Conservation (phyloP, 805 yeast species). For the Tetrapisispora phaffii region DNA sequence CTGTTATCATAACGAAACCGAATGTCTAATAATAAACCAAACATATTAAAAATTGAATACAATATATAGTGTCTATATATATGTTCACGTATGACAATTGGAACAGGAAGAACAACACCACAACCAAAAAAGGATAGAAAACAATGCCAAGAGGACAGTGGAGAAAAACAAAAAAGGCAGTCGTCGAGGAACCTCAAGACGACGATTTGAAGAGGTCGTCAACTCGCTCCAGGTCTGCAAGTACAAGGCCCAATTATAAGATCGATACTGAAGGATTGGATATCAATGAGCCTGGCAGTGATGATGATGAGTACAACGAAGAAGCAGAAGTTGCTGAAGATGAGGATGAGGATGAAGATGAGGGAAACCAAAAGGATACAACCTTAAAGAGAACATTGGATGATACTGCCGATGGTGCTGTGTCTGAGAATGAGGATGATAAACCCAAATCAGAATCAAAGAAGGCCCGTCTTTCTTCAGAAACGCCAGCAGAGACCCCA, state of each 20-base stretch:
- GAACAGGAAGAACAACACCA: no score
- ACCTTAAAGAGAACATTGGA: not conserved
- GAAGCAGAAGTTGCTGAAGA: constrained; percentile 14
- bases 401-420: not conserved
- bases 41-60: no score
- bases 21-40: no score
- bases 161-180: not conserved
- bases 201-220: constrained; percentile 3
- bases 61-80: no score
- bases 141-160: not conserved
- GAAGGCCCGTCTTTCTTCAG: constrained; percentile 24
- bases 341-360: constrained; percentile 16
- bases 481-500: not conserved
- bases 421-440: not conserved
- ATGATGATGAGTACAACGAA: constrained; percentile 11
- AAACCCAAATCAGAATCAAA: constrained; percentile 14
- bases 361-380: constrained; percentile 14
- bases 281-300: constrained; percentile 6
- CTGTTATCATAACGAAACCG: no score
- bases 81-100: not conserved
- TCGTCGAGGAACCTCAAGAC: not conserved
- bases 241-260: constrained; percentile 18
- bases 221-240: constrained; percentile 16
- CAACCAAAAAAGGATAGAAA: not conserved
- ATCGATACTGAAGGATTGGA: constrained; percentile 24